Conservation (phyloP, 2,329 filamentous ascomycete genomes). For the Chaetothyriales sp. region DNA sequence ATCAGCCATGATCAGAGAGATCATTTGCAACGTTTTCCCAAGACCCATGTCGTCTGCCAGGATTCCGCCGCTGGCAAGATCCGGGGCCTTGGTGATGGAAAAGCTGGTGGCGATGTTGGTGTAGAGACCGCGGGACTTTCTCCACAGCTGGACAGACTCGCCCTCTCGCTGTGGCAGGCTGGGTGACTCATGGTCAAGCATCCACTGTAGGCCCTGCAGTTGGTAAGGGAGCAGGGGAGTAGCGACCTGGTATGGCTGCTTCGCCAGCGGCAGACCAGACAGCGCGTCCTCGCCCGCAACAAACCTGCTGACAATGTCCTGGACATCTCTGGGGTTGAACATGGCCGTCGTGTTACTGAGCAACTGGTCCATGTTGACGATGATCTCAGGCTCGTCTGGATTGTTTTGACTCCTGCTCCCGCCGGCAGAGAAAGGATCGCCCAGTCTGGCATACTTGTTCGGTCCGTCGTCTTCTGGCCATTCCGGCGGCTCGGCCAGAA, state of each 20-base stretch:
- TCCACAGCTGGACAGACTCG: conserved; percentile 66
- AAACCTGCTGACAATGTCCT: conserved; percentile 52
- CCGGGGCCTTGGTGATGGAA: conserved; percentile 41
- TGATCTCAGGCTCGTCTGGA: conserved; percentile 3
- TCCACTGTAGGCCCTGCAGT: conserved; percentile 63
- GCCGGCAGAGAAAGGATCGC: conserved; percentile 8
- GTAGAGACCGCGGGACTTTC: conserved; percentile 36
- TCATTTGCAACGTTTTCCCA: conserved; percentile 63
- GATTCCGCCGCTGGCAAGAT: conserved; percentile 64
- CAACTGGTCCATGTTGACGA: conserved; percentile 47
- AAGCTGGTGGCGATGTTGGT: conserved; percentile 60
- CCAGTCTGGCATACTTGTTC: conserved; percentile 24
- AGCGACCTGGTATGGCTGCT: conserved; percentile 49
- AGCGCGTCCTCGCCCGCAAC: conserved; percentile 57
- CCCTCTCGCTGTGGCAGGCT: conserved; percentile 42
- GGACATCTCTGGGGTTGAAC: conserved; percentile 51
- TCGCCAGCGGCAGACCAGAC: conserved; percentile 54
- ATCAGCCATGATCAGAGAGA: conserved; percentile 58
- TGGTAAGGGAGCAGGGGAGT: conserved; percentile 68
- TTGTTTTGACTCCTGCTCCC: conserved; percentile 4
- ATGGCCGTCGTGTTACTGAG: conserved; percentile 33
- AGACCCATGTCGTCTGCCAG: conserved; percentile 87
- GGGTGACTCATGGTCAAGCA: conserved; percentile 61
- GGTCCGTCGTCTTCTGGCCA: conserved; percentile 5
- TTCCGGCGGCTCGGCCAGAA: conserved; percentile 1